Base-by-base conservation (phyloP, 2,329 filamentous ascomycete genomes). In the Fusarium continuum region DNA sequence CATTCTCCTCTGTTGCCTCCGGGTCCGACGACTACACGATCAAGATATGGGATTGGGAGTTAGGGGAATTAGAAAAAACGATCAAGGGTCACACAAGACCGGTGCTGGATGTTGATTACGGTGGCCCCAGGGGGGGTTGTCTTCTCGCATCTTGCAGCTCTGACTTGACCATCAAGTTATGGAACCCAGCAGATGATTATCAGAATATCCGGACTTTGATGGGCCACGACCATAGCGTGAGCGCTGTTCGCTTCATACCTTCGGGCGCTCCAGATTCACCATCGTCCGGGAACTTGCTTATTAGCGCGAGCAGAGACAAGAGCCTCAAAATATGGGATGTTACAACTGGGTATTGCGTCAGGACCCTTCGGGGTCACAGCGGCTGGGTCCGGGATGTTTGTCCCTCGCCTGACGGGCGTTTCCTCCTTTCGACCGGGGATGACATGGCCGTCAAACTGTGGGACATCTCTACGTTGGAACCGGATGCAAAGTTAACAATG, bases 31-130 rank as follows among this genome's bases (percentile, higher is more conserved):
- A 97, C 75, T 91, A 87, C 48, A 96, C 91, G 5, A 96, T 97
- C 75, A 97, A 97, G 72, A 93, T 97, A 52, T 97, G 93, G 93
- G 93, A 97, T 72, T 97, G 92, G 90, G 93, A 97, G 72, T 79
- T 96, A 16, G 93, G 93, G 41, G 93, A 97, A 76, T 81, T 96
- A 7, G 93, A 97, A 74, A 82, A 90, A 57, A 97, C 93, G 0
- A 85, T 97, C 52, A 97, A 97, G 73, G 93, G 92, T 3, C 93
- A 97, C 72, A 97, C 92, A 7, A 93, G 91, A 73, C 87, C 92
- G 3, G 92, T 97, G 1, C 79, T 95, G 17, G 93, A 96, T 73
- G 86, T 97, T 23, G 93, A 97, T 73, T 97, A 91, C 78, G 93
- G 93, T 32, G 93, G 93, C 0, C 92, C 92, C 1, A 85, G 31